Conservation (phyloP, 441 rosid species). For the Arabidopsis lyrata region DNA sequence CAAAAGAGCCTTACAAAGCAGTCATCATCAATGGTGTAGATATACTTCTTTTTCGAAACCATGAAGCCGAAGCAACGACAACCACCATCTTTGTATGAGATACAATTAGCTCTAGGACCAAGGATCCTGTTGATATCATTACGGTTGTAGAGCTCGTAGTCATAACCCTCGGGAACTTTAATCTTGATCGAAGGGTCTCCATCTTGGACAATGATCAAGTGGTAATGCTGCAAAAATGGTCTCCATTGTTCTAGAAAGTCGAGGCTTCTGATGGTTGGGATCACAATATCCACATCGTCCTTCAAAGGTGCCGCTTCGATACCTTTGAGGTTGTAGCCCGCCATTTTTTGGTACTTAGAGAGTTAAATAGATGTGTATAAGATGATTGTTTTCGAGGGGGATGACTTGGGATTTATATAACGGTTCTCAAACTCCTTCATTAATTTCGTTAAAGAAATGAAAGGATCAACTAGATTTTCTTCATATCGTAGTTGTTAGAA, state of each 20-base stretch:
- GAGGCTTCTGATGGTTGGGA: conserved; percentile 45
- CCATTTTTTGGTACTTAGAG: conserved; percentile 35
- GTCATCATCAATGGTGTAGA: conserved; percentile 51
- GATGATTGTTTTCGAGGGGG: background rate
- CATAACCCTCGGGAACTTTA: conserved; percentile 45
- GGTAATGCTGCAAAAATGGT: conserved; percentile 43
- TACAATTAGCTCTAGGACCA: conserved; percentile 46
- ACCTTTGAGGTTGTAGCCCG: conserved; percentile 45
- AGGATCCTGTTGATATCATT: conserved; percentile 45
- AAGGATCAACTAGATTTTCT: background rate
- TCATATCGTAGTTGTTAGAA: conserved; percentile 12
- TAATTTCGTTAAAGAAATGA: background rate
- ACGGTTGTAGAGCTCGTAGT: conserved; percentile 47
- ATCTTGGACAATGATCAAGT: conserved; percentile 47
- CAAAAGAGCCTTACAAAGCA: conserved; percentile 44
- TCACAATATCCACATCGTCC: conserved; percentile 45
- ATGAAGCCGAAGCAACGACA: conserved; percentile 49
- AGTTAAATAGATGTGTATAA: background rate
- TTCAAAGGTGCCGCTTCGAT: conserved; percentile 44
- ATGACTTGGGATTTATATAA: conserved; percentile 31
- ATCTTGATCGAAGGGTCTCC: conserved; percentile 46
- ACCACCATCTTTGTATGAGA: conserved; percentile 48
- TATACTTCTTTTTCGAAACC: conserved; percentile 44
- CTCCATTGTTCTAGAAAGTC: conserved; percentile 46
- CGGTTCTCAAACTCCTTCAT: background rate